phyloP scores from a whole-genome alignment of 2,329 filamentous ascomycete species.

The Thermochaetoides dissita region DNA sequence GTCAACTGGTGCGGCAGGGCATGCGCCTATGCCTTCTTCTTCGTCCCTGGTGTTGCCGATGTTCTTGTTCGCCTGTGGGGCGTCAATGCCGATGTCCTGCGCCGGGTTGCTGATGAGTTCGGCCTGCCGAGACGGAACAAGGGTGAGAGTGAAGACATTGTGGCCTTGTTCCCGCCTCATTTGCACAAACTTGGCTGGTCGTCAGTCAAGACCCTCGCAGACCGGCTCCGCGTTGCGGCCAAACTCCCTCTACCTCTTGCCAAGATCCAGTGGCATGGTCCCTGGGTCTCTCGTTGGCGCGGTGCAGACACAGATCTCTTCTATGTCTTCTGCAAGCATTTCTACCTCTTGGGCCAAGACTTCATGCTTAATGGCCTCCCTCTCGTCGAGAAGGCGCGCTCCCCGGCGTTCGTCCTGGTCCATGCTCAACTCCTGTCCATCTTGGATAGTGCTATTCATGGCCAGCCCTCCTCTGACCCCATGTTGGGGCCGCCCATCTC shows the following conservation, averaged over 20 bases:
- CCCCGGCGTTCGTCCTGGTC: constrained; percentile 66
- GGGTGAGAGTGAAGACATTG: constrained; percentile 49
- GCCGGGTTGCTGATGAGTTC: constrained; percentile 57
- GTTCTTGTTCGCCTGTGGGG: constrained; percentile 73
- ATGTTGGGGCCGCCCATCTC: constrained; percentile 29
- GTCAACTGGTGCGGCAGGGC: constrained; percentile 84
- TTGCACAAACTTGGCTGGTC: constrained; percentile 46
- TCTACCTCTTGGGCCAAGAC: constrained; percentile 64
- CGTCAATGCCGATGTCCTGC: constrained; percentile 52
- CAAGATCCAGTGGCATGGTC: constrained; percentile 70
- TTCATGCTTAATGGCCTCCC: constrained; percentile 46
- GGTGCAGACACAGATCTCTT: constrained; percentile 80
- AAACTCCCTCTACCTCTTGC: constrained; percentile 52
- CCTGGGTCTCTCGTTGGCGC: constrained; percentile 75
- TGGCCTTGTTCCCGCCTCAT: constrained; percentile 53
- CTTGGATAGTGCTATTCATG: constrained; percentile 71
- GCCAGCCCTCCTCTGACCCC: constrained; percentile 44
- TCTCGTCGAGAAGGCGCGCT: constrained; percentile 42
- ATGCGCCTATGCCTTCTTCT: constrained; percentile 86
- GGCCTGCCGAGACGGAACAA: constrained; percentile 43
- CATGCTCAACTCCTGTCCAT: constrained; percentile 70
- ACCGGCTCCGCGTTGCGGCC: constrained; percentile 51
- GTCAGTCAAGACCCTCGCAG: constrained; percentile 32
- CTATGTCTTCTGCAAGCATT: constrained; percentile 84
- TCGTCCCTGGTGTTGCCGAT: constrained; percentile 74